These are phyloP conservation scores for Monosporascus sp. DNA, from an alignment of 2,329 filamentous ascomycete genomes.

Conservation along the genomic window DNA sequence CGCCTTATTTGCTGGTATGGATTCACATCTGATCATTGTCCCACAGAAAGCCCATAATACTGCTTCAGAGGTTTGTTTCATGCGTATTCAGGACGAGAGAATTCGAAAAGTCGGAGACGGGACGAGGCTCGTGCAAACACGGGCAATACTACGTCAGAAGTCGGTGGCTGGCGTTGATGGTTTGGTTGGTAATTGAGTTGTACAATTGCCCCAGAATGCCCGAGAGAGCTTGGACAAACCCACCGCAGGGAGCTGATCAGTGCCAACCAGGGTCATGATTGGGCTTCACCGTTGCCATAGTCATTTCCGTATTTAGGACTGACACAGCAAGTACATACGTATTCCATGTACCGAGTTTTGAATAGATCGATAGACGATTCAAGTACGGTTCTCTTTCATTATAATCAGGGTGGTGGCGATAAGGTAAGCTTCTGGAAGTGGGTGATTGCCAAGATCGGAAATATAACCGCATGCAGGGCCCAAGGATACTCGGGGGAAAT, in stretches of 20 bases:
- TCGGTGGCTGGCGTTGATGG: neutral
- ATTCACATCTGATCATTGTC: neutral
- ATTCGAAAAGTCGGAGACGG: too few species aligned
- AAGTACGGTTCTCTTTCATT: too few species aligned
- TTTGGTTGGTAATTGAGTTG: neutral
- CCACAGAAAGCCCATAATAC: neutral
- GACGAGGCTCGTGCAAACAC: too few species aligned
- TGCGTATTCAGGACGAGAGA: neutral
- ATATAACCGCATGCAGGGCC: neutral
- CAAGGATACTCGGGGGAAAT: neutral
- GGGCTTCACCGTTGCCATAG: neutral
- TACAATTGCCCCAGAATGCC: neutral
- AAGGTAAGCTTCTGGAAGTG: slow-evolving; percentile 8
- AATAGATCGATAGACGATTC: too few species aligned
- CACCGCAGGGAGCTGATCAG: neutral
- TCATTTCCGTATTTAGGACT: neutral
- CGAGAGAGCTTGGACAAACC: neutral
- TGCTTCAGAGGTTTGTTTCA: neutral
- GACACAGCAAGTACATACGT: neutral
- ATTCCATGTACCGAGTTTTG: neutral
- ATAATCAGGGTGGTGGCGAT: neutral
- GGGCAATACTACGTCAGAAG: neutral
- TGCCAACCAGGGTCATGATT: neutral
- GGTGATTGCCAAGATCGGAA: slow-evolving; percentile 1
- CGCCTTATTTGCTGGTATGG: neutral